These are phyloP conservation scores for Alternaria burnsii DNA, from an alignment of 2,329 filamentous ascomycete genomes.

Conservation along the genomic window DNA sequence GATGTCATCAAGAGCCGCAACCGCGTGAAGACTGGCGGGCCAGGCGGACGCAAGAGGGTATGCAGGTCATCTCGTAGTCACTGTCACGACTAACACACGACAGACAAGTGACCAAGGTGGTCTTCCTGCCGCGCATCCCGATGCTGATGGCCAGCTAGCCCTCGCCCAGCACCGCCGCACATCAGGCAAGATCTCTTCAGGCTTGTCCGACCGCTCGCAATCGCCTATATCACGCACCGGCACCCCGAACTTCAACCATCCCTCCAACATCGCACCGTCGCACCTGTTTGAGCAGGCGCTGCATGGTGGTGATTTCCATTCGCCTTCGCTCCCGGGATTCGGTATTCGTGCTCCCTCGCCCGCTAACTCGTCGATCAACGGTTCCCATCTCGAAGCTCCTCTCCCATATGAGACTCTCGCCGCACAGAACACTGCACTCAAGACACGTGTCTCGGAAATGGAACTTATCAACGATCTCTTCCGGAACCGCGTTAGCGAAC, in stretches of 20 bases:
- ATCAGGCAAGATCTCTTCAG: conserved; percentile 76
- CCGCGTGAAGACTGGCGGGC: conserved; percentile 86
- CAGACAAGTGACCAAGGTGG: conserved; percentile 60
- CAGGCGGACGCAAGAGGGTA: conserved; percentile 86
- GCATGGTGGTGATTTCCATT: conserved; percentile 74
- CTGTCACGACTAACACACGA: conserved; percentile 15
- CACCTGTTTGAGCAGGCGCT: conserved; percentile 81
- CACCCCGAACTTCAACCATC: conserved; percentile 75
- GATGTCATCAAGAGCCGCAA: conserved; percentile 99
- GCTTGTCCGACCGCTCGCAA: conserved; percentile 76
- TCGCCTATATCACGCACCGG: conserved; percentile 82
- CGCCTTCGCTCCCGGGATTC: conserved; percentile 56
- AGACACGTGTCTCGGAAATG: conserved; percentile 92
- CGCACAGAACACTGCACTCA: conserved; percentile 83
- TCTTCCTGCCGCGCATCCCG: conserved; percentile 63
- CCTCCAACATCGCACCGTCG: conserved; percentile 74
- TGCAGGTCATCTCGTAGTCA: conserved; percentile 26
- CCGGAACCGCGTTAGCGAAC: conserved; percentile 71
- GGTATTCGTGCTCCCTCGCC: conserved; percentile 62
- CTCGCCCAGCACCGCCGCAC: conserved; percentile 69
- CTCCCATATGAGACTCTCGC: conserved; percentile 83
- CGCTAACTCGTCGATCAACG: conserved; percentile 65
- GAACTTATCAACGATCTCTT: conserved; percentile 88
- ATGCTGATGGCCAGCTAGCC: conserved; percentile 64
- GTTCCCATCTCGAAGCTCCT: conserved; percentile 72